Percentiles rank a stretch among this genome's conserved stretches.
Conservation (phyloP, 345 rosid genomes). For the Reutealis trisperma region DNA sequence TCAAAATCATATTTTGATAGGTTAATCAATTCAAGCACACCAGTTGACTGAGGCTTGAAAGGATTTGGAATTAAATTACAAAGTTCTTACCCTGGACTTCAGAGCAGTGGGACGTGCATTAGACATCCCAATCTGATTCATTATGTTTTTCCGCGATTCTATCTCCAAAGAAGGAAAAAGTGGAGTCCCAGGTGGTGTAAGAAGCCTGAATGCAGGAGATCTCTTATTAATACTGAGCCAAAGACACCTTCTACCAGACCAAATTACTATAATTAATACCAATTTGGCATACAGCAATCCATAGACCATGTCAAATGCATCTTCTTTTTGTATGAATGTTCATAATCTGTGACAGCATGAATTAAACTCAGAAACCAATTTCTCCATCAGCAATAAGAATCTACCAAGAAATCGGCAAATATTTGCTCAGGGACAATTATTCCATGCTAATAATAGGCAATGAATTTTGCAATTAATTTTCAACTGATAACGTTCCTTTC, state of each 20-base stretch:
- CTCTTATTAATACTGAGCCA: neutral
- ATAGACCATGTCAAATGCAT: neutral
- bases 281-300: neutral
- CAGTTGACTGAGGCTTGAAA: neutral
- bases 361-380: neutral
- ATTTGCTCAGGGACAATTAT: neutral
- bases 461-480: neutral
- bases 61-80: conserved; percentile 1
- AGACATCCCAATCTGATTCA: conserved; percentile 20
- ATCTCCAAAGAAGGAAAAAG: conserved; percentile 28
- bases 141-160: conserved; percentile 23
- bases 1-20: neutral
- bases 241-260: neutral
- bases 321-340: neutral
- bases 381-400: neutral
- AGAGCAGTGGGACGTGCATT: conserved; percentile 27
- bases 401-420: neutral
- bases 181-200: conserved; percentile 36
- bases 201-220: conserved; percentile 25
- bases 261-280: neutral
- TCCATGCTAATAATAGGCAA: neutral
- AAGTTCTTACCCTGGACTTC: conserved; percentile 31
- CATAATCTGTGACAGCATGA: neutral
- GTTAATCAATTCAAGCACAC: neutral
- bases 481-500: no score